Evolutionary conservation across 1,284 basidiomycete species (phyloP), one percentile per base, ranked within the genome.

Genomic region (Omphalotus olearius): DNA sequence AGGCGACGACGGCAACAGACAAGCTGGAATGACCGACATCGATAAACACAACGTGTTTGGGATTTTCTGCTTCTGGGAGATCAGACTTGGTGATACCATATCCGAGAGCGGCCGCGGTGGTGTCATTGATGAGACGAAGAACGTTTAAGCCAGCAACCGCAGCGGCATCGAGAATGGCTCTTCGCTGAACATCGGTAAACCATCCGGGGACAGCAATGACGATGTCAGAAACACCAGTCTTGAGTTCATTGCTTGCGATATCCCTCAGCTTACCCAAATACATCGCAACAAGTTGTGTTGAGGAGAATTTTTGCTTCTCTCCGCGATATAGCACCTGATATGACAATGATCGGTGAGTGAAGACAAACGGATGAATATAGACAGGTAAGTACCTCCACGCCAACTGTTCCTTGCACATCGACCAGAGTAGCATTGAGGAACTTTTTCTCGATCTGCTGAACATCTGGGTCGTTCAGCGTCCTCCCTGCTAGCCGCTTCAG

Each of bases 41-140:
- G 61, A 97, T 83, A 64, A 98, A 97, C 59, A 86, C 86, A 66
- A 98, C 85, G 68, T 96, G 78, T 49, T 87, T 80, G 2, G 93
- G 83, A 59, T 80, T 83, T 59, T 94, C 92, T 42, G 82, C 67
- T 26, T 85, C 82, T 37, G 94, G 94, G 46, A 97, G 81, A 69
- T 97, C 94, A 26, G 88, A 83, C 73, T 98, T 98, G 62, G 93
- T 97, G 78, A 97, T 97, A 64, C 94, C 94, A 72, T 94, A 97
- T 52, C 91, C 92, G 65, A 97, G 87, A 23, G 94, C 94, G 54
- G 88, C 82, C 49, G 93, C 93, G 57, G 94, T 96, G 55, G 88
- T 87, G 69, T 97, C 93, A 74, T 96, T 96, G 76, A 97, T 93
- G 65, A 98, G 80, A 52, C 93, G 89, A 55, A 97, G 88, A 58